A percentile compares a stretch with the other conserved stretches of the same genome.
Conservation (phyloP, 1,284 basidiomycete genomes). For the Cryptococcus sp. region DNA sequence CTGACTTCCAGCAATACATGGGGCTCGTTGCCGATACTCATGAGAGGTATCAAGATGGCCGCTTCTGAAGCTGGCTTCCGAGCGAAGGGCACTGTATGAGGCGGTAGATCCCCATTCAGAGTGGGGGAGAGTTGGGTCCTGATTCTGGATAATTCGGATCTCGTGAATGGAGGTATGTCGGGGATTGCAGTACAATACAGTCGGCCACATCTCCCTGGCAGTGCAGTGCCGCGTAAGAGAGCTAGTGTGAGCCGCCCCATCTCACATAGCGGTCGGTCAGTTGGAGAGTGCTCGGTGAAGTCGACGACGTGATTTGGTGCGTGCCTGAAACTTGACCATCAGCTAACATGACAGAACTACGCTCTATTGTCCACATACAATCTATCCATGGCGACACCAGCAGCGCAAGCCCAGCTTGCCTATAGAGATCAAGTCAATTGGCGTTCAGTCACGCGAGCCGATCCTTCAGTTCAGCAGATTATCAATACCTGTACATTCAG, state of each 20-base stretch:
- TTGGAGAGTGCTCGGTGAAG: too few species aligned
- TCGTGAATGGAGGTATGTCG: slow-evolving; percentile 20
- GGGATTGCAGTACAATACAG: not conserved
- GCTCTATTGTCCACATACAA: too few species aligned
- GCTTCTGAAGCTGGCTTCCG: slow-evolving; percentile 20
- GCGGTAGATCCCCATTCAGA: slow-evolving; percentile 16
- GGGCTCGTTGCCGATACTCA: slow-evolving; percentile 30
- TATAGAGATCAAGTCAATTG: slow-evolving; percentile 31
- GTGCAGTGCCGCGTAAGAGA: too few species aligned
- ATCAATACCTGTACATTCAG: slow-evolving; percentile 37
- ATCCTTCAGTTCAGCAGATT: slow-evolving; percentile 33
- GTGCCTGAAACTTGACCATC: too few species aligned
- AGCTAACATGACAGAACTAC: too few species aligned
- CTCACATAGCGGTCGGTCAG: too few species aligned
- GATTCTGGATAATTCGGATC: slow-evolving; percentile 15
- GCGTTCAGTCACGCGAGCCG: slow-evolving; percentile 34
- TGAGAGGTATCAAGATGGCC: slow-evolving; percentile 39
- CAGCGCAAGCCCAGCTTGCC: not conserved
- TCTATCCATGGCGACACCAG: not conserved
- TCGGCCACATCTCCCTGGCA: not conserved
- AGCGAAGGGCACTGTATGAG: slow-evolving; percentile 21
- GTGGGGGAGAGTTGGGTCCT: slow-evolving; percentile 6
- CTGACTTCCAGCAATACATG: slow-evolving; percentile 36
- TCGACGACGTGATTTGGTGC: too few species aligned
- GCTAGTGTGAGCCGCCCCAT: too few species aligned